A percentile compares a stretch with the other conserved stretches of the same genome.
These are phyloP conservation scores for Glycine soja DNA, from an alignment of 306 rosid species.

Conservation along the genomic window DNA sequence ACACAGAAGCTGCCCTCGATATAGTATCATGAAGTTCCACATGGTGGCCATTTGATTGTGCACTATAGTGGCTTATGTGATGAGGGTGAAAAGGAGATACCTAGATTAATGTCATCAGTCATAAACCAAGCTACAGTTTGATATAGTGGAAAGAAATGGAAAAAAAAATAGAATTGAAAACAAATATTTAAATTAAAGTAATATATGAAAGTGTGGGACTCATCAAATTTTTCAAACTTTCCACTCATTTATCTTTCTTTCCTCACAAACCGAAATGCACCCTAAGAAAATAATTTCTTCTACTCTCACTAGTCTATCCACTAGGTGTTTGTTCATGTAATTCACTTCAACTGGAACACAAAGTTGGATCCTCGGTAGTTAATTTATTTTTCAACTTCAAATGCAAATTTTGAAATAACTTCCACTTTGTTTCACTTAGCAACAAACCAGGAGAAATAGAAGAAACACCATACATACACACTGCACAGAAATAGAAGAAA, in stretches of 20 bases:
- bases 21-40: slow-evolving; percentile 82
- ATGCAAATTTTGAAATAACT: slow-evolving; percentile 8
- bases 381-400: background rate
- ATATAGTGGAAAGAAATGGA: too few species aligned
- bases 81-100: background rate
- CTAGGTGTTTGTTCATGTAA: too few species aligned
- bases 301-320: background rate
- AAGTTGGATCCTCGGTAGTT: background rate
- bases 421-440: background rate
- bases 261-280: too few species aligned
- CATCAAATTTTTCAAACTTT: too few species aligned
- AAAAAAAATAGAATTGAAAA: too few species aligned
- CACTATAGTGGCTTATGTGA: slow-evolving; percentile 84
- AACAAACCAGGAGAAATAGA: slow-evolving; percentile 1
- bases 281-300: too few species aligned
- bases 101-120: background rate
- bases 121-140: background rate
- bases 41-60: slow-evolving; percentile 92
- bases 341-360: background rate
- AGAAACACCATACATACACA: too few species aligned
- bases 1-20: slow-evolving; percentile 82
- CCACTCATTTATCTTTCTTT: too few species aligned
- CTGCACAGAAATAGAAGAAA: too few species aligned
- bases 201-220: too few species aligned
- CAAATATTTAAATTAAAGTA: too few species aligned